A percentile compares a stretch with the other conserved stretches of the same genome.
phyloP scores from a whole-genome alignment of 129 eudicot genomes.

The carrot (Daucus carota) region DNA sequence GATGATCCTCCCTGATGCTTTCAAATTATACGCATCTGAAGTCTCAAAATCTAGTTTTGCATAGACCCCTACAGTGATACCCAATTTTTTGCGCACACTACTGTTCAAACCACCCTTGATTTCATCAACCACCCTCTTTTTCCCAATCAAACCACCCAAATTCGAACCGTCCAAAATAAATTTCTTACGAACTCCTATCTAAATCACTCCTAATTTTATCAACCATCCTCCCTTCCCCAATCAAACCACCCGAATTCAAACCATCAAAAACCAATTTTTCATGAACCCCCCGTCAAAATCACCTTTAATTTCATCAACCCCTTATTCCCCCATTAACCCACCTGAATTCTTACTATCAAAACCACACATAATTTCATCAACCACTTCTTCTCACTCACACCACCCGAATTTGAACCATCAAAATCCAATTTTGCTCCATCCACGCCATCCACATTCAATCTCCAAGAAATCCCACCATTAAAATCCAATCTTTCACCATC shows the following conservation, averaged over 20 bases:
- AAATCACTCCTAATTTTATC: background rate
- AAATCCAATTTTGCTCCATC: background rate
- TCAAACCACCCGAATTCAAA: background rate
- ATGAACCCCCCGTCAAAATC: background rate
- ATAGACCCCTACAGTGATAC: background rate
- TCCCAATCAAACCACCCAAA: constrained; percentile 1
- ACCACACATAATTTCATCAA: constrained; percentile 4
- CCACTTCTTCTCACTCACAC: background rate
- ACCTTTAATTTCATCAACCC: background rate
- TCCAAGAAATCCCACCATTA: too few relatives aligned
- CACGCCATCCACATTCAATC: too few relatives aligned
- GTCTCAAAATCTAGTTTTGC: background rate
- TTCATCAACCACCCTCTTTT: constrained; percentile 10
- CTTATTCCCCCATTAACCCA: background rate
- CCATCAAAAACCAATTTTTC: background rate
- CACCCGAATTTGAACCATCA: background rate
- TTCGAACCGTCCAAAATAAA: constrained; percentile 1
- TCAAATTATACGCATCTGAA: background rate
- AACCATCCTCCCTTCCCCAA: background rate
- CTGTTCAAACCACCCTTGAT: background rate
- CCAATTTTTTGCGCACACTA: background rate
- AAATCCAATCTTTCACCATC: too few relatives aligned
- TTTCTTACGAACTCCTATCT: background rate
- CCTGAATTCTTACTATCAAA: background rate
- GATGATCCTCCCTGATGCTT: too few relatives aligned